phyloP scores from a whole-genome alignment of 140 eudicot species.

The Senecio squalidus region DNA sequence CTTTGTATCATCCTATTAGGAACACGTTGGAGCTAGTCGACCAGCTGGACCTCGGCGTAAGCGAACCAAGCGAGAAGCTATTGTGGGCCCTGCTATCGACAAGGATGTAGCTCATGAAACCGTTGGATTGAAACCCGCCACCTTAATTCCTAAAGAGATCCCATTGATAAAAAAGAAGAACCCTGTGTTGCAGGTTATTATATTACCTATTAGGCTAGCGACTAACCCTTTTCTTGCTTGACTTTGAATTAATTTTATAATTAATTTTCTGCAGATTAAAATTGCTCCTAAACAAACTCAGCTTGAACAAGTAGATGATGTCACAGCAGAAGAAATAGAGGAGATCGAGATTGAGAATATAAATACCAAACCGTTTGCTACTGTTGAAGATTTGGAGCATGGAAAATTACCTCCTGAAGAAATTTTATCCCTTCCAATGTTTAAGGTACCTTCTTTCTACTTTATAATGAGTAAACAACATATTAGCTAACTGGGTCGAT shows the following conservation, averaged over 20 bases:
- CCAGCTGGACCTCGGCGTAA: slow-evolving; percentile 34
- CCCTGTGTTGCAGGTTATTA: slow-evolving; percentile 63
- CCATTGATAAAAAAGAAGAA: slow-evolving; percentile 83
- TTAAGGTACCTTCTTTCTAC: slow-evolving; percentile 52
- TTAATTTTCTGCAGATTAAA: slow-evolving; percentile 52
- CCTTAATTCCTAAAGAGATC: slow-evolving; percentile 80
- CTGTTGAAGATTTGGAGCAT: slow-evolving; percentile 58
- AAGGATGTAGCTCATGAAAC: slow-evolving; percentile 85
- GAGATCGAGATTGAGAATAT: slow-evolving; percentile 24
- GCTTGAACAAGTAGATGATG: slow-evolving; percentile 40
- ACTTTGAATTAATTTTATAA: neutral
- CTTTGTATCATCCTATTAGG: too few relatives aligned
- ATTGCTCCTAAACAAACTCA: slow-evolving; percentile 58
- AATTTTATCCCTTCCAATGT: slow-evolving; percentile 85
- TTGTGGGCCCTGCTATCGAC: slow-evolving; percentile 89
- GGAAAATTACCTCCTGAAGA: slow-evolving; percentile 93
- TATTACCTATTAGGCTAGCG: neutral
- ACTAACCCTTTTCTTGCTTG: neutral
- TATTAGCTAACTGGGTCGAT: neutral
- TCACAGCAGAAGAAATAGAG: slow-evolving; percentile 22
- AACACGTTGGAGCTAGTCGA: slow-evolving; percentile 26
- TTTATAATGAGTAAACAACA: neutral
- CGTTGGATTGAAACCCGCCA: slow-evolving; percentile 78
- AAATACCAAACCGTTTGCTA: slow-evolving; percentile 40
- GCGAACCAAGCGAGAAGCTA: slow-evolving; percentile 66